A percentile compares a stretch with the other conserved stretches of the same genome.
These are phyloP conservation scores for Chlamydomonas schloesseri DNA, from an alignment of 139 green algal genomes.

Conservation along the genomic window DNA sequence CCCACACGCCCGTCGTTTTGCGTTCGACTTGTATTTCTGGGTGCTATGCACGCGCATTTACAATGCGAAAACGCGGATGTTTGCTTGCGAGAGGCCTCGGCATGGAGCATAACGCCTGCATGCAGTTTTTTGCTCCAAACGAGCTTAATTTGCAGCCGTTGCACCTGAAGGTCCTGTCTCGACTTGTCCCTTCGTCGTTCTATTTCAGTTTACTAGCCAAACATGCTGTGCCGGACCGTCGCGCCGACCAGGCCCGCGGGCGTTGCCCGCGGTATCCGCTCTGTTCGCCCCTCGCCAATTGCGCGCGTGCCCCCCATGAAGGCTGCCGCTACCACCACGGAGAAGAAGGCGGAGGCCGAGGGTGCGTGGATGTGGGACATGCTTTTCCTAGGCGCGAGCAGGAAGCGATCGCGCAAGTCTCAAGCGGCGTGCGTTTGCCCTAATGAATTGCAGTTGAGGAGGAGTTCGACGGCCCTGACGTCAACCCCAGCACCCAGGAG, in stretches of 20 bases:
- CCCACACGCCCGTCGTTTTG: too few relatives aligned
- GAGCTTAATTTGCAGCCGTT: too few relatives aligned
- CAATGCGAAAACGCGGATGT: too few relatives aligned
- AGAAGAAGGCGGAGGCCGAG: conserved; percentile 49
- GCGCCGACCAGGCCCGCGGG: conserved; percentile 6
- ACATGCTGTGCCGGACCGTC: conserved; percentile 36
- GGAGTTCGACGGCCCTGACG: conserved; percentile 53
- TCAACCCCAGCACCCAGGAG: conserved; percentile 57
- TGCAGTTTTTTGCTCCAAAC: too few relatives aligned
- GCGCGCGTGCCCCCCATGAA: neutral
- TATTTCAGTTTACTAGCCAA: neutral
- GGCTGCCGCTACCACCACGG: conserved; percentile 27
- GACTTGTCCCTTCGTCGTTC: neutral
- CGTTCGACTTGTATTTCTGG: too few relatives aligned
- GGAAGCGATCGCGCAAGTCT: too few relatives aligned
- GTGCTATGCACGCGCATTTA: too few relatives aligned
- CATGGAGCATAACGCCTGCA: too few relatives aligned
- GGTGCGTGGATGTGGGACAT: neutral
- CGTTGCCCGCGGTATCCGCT: conserved; percentile 17
- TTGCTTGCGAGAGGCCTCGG: too few relatives aligned
- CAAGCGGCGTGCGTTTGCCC: neutral
- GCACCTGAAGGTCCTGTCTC: too few relatives aligned
- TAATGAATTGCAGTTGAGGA: conserved; percentile 46
- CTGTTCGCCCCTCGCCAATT: neutral
- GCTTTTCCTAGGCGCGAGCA: neutral